These are phyloP conservation scores for Phytophthora agathidicida DNA, from an alignment of 352 stramenopile genomes.

Conservation along the genomic window DNA sequence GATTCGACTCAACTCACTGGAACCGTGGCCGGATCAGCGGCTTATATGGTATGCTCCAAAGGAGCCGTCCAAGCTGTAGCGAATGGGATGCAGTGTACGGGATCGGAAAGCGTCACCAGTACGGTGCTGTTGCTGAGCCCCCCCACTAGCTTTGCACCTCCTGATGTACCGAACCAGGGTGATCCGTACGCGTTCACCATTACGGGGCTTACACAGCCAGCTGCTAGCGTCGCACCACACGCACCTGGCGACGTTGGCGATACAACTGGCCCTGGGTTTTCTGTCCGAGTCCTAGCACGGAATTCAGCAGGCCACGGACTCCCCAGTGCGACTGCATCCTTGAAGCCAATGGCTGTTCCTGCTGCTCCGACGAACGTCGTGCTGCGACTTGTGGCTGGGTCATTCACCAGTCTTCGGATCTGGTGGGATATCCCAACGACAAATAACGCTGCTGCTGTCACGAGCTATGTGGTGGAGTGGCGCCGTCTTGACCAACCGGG, in stretches of 20 bases:
- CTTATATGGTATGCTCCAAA: constrained; percentile 62
- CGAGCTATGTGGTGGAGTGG: constrained; percentile 92
- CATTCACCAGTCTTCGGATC: constrained; percentile 72
- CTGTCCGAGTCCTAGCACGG: constrained; percentile 66
- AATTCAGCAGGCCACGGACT: constrained; percentile 71
- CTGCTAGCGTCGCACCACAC: constrained; percentile 34
- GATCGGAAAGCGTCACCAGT: constrained; percentile 47
- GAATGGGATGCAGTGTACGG: constrained; percentile 50
- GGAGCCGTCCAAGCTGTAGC: constrained; percentile 22
- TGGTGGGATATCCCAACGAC: constrained; percentile 88
- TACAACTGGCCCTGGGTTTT: constrained; percentile 52
- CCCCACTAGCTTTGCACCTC: constrained; percentile 44
- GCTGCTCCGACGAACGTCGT: constrained; percentile 71
- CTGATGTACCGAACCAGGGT: constrained; percentile 44
- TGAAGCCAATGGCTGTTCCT: constrained; percentile 92
- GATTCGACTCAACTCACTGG: constrained; percentile 42
- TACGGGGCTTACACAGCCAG: constrained; percentile 45
- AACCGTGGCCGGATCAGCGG: constrained; percentile 35
- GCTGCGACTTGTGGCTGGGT: constrained; percentile 79
- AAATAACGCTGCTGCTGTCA: constrained; percentile 84
- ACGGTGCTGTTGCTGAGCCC: constrained; percentile 35
- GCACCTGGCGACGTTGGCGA: constrained; percentile 41
- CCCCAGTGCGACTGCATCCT: constrained; percentile 46
- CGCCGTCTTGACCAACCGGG: constrained; percentile 33
- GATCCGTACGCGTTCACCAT: constrained; percentile 70